Evolutionary conservation across 2,329 filamentous ascomycete species (phyloP), one percentile per base, ranked within the genome.

Genomic region (Ophiostoma perfectum): DNA sequence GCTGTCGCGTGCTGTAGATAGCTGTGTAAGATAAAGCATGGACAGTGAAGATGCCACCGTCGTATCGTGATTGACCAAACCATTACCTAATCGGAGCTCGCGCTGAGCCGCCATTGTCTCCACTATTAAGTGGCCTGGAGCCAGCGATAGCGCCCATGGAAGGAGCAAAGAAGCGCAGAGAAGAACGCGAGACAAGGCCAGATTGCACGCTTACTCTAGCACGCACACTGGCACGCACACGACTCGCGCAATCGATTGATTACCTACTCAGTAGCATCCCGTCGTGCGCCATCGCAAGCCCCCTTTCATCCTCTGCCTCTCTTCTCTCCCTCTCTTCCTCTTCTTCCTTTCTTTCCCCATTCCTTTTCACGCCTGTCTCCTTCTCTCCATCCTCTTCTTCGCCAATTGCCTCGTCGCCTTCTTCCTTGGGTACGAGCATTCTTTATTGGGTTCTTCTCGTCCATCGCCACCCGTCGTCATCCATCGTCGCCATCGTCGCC

Each of bases 151-250:
- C 27, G 11, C 12, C 45, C 45, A 52, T 16, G 55, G 55, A 60
- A 60, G 55, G 27, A 36, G 55, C 27, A 18, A 55, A 68, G 67
- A 64, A 68, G 67, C 44, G 27, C 63, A 67, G 47, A 69, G 69
- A 63, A 63, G 58, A 36, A 38, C 18, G 36, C 8, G 12, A 41
- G 60, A 63, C 60, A 70, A 73, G 71, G 73, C 73, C 74, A 75
- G 73, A 75, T 75, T 75, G 73, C 74, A 65, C 60, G 67, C 69
- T 68, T 63, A 55, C 62, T 45, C 64, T 65, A 16, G 55, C 38
- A 41, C 8, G 16, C 16, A 27, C 27, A 27, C 27, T 60, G 16
- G 55, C 58, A 41, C 62, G 36, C 67, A 60, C 67, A 60, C 49
- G 67, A 64, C 49, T 55, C n/a, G 49, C 49, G 49, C 49, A 27